Evolutionary conservation across 495 filamentous ascomycete species (phyloP), one percentile per base, ranked within the genome.

Genomic region (Cetradonia linearis): DNA sequence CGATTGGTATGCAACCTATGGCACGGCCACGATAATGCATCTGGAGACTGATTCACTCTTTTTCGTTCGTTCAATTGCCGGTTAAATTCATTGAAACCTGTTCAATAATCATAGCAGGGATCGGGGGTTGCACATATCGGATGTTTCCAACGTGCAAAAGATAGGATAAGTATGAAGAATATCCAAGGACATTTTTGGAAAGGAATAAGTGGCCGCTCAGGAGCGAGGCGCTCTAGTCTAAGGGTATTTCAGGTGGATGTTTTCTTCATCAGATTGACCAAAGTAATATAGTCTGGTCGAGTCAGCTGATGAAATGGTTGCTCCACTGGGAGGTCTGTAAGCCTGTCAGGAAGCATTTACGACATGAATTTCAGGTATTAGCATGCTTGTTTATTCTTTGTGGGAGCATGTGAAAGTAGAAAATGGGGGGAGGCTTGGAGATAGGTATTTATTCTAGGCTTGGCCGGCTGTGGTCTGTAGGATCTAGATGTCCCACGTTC

Each of bases 1-100:
- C 73, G 31, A 52, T 68, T 46, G 70, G 72, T 59, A 77, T 82
- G 73, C 70, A 72, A 62, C 71, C 70, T 18, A 71, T 75, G 69
- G 52, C 62, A 7, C 59, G 66, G 53, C 59, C 66, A 7, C 56
- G 62, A 23, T 68, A 56, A 64, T 50, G 58, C 31, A 38, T 11
- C 18, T 23, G 30, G 46, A 62, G 18, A 18, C 18, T 13, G 27
- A 3, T 36, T 20, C 27, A 11, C 42, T 16, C 23, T 8, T 5
- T 20, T 9, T 40, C 28, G 14, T 34, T n/a, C 38, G 36, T 8
- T 23, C 8, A 25, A 5, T 42, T 53, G 40, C 42, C n/a, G 25
- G 18, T 38, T 20, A 18, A 8, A 7, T 40, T 8, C 25, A 25
- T 44, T 9, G 2, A 40, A 31, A 42, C 10, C n/a, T 20, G n/a